Base-by-base conservation (phyloP, 164 flowering plant genomes). In the Berberis vulgaris region DNA sequence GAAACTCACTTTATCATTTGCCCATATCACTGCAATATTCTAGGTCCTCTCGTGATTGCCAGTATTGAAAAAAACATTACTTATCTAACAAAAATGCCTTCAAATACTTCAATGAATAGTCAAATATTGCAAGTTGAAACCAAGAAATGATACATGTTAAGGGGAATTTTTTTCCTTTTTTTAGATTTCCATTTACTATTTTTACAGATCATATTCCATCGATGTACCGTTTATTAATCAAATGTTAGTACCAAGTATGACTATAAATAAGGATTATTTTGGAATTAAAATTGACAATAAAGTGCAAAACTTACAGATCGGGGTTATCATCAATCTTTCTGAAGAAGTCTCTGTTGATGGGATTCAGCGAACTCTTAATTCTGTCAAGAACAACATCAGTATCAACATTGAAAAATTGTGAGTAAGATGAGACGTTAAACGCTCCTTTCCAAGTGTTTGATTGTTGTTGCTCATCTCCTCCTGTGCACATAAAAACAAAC, bases 371-470 rank as follows among this genome's bases (percentile, higher is more conserved):
- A 74, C 86, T 78, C 42, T 79, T 65, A 76, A 95, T 77, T 77
- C 99, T 83, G 71, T 86, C 90, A 61, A 89, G 38, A 43, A 95
- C 92, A 71, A 83, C 59, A 70, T 91, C 96, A 49, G 97, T 89
- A 69, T 95, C 99, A 71, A 91, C 98, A 77, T 95, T 79, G 70
- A 95, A 95, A 73, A 77, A 95, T 57, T 87, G 90, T n/a, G 81
- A 77, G 73, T 95, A 95, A 5, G 99, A 89, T 63, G 66, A 63
- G 59, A 54, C 43, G 58, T 47, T 63, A 54, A 63, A 63, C 2
- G 13, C 49, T 13, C 59, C 66, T 26, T 63, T 63, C 58, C 59
- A 63, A 53, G 53, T 63, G 56, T 13, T 79, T 62, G 80, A 70
- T 44, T 67, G 75, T 13, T 79, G 91, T 66, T 75, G 82, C 59